Evolutionary conservation across 2,329 filamentous ascomycete genomes (phyloP).

Genomic region (Lizonia empirigonia): DNA sequence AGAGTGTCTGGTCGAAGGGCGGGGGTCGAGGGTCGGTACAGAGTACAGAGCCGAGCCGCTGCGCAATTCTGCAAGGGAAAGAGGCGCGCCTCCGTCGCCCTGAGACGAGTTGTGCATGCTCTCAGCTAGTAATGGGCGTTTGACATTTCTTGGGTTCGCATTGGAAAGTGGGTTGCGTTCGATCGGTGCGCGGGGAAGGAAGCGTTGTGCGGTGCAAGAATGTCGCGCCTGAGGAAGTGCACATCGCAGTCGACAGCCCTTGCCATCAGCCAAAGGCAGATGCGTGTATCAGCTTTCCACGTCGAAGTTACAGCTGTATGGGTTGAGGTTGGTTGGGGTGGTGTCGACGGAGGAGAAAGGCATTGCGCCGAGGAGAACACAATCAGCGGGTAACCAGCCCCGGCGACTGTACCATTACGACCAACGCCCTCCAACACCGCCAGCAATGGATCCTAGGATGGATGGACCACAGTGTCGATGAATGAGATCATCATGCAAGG

Average conservation of each 20-base stretch:
- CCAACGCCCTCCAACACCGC: neutral
- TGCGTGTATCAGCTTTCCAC: neutral
- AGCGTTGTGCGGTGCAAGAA: neutral
- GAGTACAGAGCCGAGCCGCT: neutral
- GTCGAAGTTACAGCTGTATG: neutral
- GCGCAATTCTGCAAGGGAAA: neutral
- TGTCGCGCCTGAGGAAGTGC: constrained; percentile 1
- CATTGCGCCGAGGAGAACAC: neutral
- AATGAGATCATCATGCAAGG: constrained; percentile 1
- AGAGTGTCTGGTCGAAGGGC: neutral
- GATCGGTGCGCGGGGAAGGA: neutral
- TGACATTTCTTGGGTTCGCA: neutral
- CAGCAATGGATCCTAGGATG: neutral
- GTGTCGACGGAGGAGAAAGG: neutral
- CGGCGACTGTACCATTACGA: neutral
- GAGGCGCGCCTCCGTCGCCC: neutral
- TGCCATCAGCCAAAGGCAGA: neutral
- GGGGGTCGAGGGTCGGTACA: neutral
- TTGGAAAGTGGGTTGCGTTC: neutral
- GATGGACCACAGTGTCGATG: neutral
- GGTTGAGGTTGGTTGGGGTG: neutral
- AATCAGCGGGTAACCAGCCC: neutral
- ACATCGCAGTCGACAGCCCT: neutral
- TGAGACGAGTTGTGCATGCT: neutral
- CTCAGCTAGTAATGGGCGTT: neutral